Conservation (phyloP, 2,329 filamentous ascomycete species). For the Ascochyta viciae-villosae region DNA sequence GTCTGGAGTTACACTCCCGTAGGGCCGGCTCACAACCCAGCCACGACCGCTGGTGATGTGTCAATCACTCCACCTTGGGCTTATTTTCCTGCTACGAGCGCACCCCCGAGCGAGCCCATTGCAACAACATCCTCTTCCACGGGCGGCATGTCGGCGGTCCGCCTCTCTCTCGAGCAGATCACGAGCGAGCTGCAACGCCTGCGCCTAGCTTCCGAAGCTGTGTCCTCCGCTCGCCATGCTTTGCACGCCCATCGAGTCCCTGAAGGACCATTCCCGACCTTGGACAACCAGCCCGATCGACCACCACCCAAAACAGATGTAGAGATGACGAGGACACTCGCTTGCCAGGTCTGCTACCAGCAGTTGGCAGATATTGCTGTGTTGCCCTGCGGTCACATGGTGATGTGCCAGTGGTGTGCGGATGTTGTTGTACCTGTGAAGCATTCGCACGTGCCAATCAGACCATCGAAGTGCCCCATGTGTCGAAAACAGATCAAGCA, state of each 20-base stretch:
- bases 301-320: slow-evolving; percentile 57
- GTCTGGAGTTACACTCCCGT: slow-evolving; percentile 33
- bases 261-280: slow-evolving; percentile 35
- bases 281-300: slow-evolving; percentile 56
- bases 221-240: slow-evolving; percentile 22
- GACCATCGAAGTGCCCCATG: slow-evolving; percentile 53
- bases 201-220: slow-evolving; percentile 25
- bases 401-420: slow-evolving; percentile 64
- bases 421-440: slow-evolving; percentile 57
- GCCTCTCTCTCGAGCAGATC: slow-evolving; percentile 26
- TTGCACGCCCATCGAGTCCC: slow-evolving; percentile 22
- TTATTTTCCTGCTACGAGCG: neutral
- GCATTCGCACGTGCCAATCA: slow-evolving; percentile 50
- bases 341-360: slow-evolving; percentile 61
- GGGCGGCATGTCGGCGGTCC: slow-evolving; percentile 19
- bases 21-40: neutral
- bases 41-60: neutral
- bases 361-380: slow-evolving; percentile 61
- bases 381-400: slow-evolving; percentile 62
- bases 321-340: slow-evolving; percentile 58
- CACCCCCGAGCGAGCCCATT: neutral
- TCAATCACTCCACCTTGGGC: slow-evolving; percentile 17
- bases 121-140: slow-evolving; percentile 10
- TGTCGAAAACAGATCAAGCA: slow-evolving; percentile 56
- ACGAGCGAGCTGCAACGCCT: slow-evolving; percentile 27